Evolutionary conservation across 345 rosid genomes (phyloP), one percentile per base, ranked within the genome.

Genomic region (Heritiera fomes): DNA sequence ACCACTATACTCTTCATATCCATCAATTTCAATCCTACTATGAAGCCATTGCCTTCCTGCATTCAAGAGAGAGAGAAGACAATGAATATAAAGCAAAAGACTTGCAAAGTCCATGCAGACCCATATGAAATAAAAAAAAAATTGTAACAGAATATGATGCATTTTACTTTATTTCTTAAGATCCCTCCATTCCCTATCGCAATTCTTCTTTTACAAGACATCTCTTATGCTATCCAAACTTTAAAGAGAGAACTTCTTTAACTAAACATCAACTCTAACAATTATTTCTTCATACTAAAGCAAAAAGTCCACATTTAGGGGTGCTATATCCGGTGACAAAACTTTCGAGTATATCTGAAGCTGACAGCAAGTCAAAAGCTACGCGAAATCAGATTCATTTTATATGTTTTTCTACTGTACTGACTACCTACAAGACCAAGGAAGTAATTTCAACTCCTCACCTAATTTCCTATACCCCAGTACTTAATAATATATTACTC

Each of bases 1-100:
- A 59, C 97, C 91, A 80, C 92, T 90, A 73, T 93, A 93, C 80
- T 95, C 98, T 87, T 95, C 98, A 66, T 95, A 95, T 74, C 98
- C 98, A 80, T 78, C 77, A 55, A 91, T 79, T 56, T 95, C 93
- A 82, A 93, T 79, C 85, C 91, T 93, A 88, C 98, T 93, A 63
- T 87, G 91, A 71, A 95, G 94, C 98, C 98, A 95, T 45, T 93
- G 98, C 53, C 85, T 87, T 83, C 94, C 98, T 93, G 89, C 73
- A 82, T 70, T 73, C 61, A 63, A 41, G 7, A 18, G 46, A 12
- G n/a, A 53, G n/a, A 53, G 8, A 58, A 38, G 12, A 69, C 30
- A 49, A 60, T 56, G 38, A 66, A 65, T 30, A 49, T 53, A 53
- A 34, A 34, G 47, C 17, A 72, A 1, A 49, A 66, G 12, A 59